A percentile compares a stretch with the other conserved stretches of the same genome.
Evolutionary conservation across 140 eudicot genomes (phyloP).

Genomic region (Oenanthe javanica): DNA sequence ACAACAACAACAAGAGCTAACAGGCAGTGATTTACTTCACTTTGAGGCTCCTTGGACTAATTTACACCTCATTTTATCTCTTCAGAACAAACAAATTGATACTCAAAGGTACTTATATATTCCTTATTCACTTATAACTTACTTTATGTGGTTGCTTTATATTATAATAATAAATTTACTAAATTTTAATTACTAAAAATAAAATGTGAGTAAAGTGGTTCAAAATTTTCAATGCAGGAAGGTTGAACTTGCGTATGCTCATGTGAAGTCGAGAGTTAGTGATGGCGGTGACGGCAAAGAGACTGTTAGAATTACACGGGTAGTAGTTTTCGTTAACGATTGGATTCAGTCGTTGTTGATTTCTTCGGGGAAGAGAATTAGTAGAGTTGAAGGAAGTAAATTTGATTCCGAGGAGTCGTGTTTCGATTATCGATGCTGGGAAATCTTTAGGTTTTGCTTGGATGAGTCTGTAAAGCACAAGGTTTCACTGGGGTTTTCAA

Average conservation of each 20-base stretch:
- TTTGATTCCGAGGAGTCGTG: constrained; percentile 41
- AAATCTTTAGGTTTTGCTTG: constrained; percentile 59
- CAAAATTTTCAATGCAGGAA: constrained; percentile 44
- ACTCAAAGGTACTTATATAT: constrained; percentile 21
- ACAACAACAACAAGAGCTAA: constrained; percentile 2
- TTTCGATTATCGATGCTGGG: constrained; percentile 78
- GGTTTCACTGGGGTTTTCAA: constrained; percentile 38
- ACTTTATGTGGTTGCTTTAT: no score
- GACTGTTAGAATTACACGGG: constrained; percentile 49
- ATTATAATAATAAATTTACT: not conserved
- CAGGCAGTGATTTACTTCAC: constrained; percentile 6
- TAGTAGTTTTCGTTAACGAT: constrained; percentile 43
- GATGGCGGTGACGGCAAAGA: constrained; percentile 21
- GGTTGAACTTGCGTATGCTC: constrained; percentile 58
- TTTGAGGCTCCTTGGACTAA: constrained; percentile 54
- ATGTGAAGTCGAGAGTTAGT: constrained; percentile 36
- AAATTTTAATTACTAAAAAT: not conserved
- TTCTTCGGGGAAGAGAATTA: constrained; percentile 54
- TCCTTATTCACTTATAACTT: not conserved
- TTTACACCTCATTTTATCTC: constrained; percentile 49
- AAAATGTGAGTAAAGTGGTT: not conserved
- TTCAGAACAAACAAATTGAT: constrained; percentile 37
- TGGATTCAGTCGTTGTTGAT: constrained; percentile 79
- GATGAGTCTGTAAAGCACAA: constrained; percentile 42
- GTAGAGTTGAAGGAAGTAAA: constrained; percentile 25